phyloP scores from a whole-genome alignment of 129 eudicot species.

The Lactuca saligna region DNA sequence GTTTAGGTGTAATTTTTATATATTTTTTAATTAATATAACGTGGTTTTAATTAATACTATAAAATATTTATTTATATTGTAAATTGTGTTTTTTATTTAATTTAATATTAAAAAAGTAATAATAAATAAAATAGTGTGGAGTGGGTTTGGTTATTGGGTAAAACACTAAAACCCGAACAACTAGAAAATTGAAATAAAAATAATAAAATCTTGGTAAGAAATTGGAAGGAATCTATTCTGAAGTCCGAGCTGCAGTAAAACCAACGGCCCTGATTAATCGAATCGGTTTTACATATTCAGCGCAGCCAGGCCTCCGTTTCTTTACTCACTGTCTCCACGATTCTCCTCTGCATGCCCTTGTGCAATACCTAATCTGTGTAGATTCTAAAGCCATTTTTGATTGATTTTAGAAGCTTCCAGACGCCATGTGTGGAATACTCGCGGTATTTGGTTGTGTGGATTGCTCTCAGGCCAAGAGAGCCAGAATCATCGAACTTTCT shows the following conservation, averaged over 20 bases:
- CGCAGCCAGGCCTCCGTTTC: slow-evolving; percentile 20
- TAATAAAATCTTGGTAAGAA: no score
- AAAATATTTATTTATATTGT: no score
- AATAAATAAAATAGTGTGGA: no score
- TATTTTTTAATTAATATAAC: no score
- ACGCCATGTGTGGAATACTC: slow-evolving; percentile 85
- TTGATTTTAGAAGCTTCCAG: neutral
- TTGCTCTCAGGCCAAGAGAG: slow-evolving; percentile 70
- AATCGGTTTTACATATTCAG: slow-evolving; percentile 17
- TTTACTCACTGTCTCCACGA: neutral
- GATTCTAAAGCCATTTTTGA: slow-evolving; percentile 2
- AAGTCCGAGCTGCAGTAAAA: slow-evolving; percentile 4
- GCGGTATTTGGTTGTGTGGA: slow-evolving; percentile 89
- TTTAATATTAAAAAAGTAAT: no score
- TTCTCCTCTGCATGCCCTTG: slow-evolving; percentile 13
- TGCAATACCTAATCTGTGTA: neutral
- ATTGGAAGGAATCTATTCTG: neutral
- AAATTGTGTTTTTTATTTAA: no score
- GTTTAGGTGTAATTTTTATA: no score
- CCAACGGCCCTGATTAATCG: slow-evolving; percentile 27
- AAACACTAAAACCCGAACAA: no score
- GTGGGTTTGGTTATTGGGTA: no score
- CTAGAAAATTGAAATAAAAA: no score
- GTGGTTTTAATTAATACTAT: no score
- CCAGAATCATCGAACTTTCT: slow-evolving; percentile 84